Percentiles rank a stretch among this genome's conserved stretches.
Evolutionary conservation across 129 eudicot species (phyloP).

Genomic region (Oenanthe sinensis): DNA sequence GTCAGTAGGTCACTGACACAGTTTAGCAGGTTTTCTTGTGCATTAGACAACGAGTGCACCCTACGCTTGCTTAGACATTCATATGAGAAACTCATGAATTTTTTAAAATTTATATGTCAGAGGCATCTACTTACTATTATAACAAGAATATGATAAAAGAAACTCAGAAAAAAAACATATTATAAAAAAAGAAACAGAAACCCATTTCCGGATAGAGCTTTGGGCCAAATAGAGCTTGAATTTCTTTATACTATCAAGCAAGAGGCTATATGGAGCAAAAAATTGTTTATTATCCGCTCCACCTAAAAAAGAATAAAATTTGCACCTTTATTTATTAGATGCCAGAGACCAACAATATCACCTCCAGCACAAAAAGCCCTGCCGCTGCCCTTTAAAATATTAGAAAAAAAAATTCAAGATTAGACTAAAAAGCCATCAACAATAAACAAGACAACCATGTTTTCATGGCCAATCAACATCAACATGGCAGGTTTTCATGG

Average conservation of each 20-base stretch:
- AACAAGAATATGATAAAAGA: background rate
- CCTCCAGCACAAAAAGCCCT: constrained; percentile 85
- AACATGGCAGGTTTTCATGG: too few relatives aligned
- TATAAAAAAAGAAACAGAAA: background rate
- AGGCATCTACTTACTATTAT: background rate
- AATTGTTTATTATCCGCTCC: background rate
- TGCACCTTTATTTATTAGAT: constrained; percentile 40
- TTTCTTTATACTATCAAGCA: background rate
- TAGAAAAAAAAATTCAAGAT: constrained; percentile 6
- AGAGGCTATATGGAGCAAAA: background rate
- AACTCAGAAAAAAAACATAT: background rate
- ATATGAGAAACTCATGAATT: background rate
- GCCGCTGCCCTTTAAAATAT: constrained; percentile 64
- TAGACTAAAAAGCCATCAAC: background rate
- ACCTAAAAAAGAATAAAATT: background rate
- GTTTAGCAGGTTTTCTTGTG: background rate
- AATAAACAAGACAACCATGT: constrained; percentile 2
- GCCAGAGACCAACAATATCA: constrained; percentile 52
- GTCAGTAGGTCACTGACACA: background rate
- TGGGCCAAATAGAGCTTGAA: background rate
- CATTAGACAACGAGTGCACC: background rate
- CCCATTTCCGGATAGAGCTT: background rate
- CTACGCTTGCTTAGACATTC: background rate
- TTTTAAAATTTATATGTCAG: background rate
- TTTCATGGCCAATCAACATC: too few relatives aligned